Base-by-base conservation (phyloP, 805 yeast genomes). In the Saccharomycopsis lassenensis region DNA sequence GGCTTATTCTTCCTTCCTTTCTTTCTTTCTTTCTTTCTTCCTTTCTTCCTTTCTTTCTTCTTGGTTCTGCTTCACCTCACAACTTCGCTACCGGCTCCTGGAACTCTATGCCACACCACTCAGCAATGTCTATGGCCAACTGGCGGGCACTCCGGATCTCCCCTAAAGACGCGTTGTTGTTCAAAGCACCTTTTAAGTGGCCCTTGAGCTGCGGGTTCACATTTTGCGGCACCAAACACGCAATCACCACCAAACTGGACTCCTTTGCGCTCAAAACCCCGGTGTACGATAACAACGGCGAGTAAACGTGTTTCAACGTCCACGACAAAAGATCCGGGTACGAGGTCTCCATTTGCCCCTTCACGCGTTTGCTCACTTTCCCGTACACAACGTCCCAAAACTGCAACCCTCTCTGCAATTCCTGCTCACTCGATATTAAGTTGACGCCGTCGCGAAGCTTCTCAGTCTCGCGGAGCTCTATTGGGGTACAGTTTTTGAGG, bases 171-270 rank as follows among this genome's bases (percentile, higher is more conserved):
- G 82, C 79, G 0, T 95, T 95, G 20, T 74, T 69, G 49, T 84
- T 85, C 33, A 76, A 43, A 0, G 95, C 95, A 0, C 96, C 96
- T 53, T 69, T 72, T 43, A 87, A 63, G 52, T 87, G 96, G 0
- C 96, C 96, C 56, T 84, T 82, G 46, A 87, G 63, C 49, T 87
- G 95, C 0, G 95, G 94, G 47, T 82, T 84, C 7, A 87, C 95
- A 55, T 87, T 94, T 52, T 84, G 95, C 1, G 96, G 95, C 7
- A 87, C 75, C 46, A 87, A 64, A 43, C 89, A 68, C 1, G 93
- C 77, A 12, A 87, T 70, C 2, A 87, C 73, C 22, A 84, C 77
- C 40, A 84, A 52, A 22, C 89, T 75, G 1, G 95, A 79, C 45
- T 85, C 94, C 44, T 62, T 65, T 1, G 80, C 74, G 3, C 64